These are phyloP conservation scores for Fusarium secorum DNA, from an alignment of 2,329 filamentous ascomycete species.

Conservation along the genomic window DNA sequence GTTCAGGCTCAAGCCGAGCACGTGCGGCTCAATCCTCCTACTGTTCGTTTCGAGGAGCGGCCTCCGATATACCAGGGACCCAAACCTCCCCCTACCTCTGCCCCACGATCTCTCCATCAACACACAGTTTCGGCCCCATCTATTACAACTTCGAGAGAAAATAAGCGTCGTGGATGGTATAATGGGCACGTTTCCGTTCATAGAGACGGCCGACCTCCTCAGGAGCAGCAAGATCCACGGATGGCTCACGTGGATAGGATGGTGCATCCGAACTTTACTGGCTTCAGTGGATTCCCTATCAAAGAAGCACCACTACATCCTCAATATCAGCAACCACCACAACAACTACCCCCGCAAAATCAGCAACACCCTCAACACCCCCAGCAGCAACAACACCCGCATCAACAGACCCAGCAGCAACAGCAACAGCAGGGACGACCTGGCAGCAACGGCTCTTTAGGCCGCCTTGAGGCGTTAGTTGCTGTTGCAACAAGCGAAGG, in stretches of 20 bases:
- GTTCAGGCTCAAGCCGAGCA: slow-evolving; percentile 64
- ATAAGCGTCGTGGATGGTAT: slow-evolving; percentile 77
- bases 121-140: slow-evolving; percentile 68
- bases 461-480: slow-evolving; percentile 53
- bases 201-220: slow-evolving; percentile 46
- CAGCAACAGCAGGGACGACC: slow-evolving; percentile 44
- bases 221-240: slow-evolving; percentile 43
- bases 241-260: slow-evolving; percentile 62
- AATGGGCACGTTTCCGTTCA: slow-evolving; percentile 59
- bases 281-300: slow-evolving; percentile 60
- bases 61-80: slow-evolving; percentile 47
- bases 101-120: slow-evolving; percentile 55
- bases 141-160: slow-evolving; percentile 63
- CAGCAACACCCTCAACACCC: slow-evolving; percentile 23
- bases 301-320: slow-evolving; percentile 45
- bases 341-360: slow-evolving; percentile 16
- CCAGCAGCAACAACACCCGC: slow-evolving; percentile 37
- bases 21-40: slow-evolving; percentile 54
- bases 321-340: slow-evolving; percentile 31
- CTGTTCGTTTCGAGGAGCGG: slow-evolving; percentile 64
- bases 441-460: slow-evolving; percentile 46
- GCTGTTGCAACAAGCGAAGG: slow-evolving; percentile 56
- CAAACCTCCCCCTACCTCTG: slow-evolving; percentile 43
- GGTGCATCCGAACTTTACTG: slow-evolving; percentile 63
- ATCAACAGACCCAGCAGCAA: slow-evolving; percentile 41